phyloP scores from a whole-genome alignment of 2,329 filamentous ascomycete species.

The Sporothrix inflata region DNA sequence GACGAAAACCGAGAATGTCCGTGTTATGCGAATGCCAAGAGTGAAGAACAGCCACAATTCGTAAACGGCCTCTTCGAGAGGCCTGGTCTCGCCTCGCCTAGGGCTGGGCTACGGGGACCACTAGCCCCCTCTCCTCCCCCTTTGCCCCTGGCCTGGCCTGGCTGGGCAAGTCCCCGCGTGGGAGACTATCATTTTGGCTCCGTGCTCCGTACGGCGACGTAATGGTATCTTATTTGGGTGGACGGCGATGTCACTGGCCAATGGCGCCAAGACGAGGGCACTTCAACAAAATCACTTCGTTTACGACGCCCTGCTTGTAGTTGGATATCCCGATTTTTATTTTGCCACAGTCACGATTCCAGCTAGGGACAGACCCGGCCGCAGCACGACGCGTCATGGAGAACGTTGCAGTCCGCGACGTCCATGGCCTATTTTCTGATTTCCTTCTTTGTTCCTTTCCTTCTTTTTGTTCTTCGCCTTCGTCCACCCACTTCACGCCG shows the following conservation, averaged over 20 bases:
- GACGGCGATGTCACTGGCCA: conserved; percentile 4
- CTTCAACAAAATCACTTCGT: background rate
- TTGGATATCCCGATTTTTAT: background rate
- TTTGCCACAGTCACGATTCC: background rate
- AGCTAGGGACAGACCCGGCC: background rate
- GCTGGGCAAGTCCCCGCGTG: conserved; percentile 10
- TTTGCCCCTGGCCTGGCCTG: conserved; percentile 13
- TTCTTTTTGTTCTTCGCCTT: background rate
- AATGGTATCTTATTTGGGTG: no score
- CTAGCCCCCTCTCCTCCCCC: background rate
- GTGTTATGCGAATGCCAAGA: background rate
- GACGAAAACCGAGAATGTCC: background rate
- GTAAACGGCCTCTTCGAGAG: background rate
- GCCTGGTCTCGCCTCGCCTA: conserved; percentile 2
- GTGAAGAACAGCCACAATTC: background rate
- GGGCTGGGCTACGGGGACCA: background rate
- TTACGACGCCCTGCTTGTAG: background rate
- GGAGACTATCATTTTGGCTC: background rate
- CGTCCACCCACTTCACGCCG: background rate
- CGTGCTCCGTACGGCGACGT: conserved; percentile 14
- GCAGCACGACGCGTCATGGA: conserved; percentile 1
- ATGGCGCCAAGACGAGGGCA: background rate
- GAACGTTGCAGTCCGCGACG: background rate
- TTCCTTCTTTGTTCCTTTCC: background rate
- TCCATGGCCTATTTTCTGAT: background rate